Conservation (phyloP, 2,329 filamentous ascomycete species). For the Fusarium denticulatum region DNA sequence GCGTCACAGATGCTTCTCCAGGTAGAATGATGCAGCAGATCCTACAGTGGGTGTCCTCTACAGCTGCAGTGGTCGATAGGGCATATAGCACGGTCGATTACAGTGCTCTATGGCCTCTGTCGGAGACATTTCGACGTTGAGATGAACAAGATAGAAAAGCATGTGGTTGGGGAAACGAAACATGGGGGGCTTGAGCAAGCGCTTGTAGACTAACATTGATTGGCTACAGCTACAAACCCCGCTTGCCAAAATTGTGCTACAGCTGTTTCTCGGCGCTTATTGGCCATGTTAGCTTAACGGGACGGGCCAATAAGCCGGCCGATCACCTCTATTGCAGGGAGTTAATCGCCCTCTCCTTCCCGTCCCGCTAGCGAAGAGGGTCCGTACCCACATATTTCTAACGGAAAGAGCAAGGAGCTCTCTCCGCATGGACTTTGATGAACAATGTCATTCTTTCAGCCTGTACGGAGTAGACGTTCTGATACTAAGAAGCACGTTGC, state of each 20-base stretch:
- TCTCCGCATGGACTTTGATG: not conserved
- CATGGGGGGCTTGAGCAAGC: conserved; percentile 35
- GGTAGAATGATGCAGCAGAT: conserved; percentile 14
- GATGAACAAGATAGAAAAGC: conserved; percentile 37
- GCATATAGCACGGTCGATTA: not conserved
- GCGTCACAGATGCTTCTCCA: conserved; percentile 22
- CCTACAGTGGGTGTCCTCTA: conserved; percentile 8
- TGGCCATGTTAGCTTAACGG: conserved; percentile 45
- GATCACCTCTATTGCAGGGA: conserved; percentile 50
- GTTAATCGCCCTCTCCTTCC: conserved; percentile 48
- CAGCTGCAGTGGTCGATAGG: not conserved
- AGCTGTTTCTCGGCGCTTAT: conserved; percentile 48
- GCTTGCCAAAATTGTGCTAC: conserved; percentile 40
- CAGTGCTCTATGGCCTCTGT: not conserved
- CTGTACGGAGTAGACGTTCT: not conserved
- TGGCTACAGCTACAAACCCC: conserved; percentile 7
- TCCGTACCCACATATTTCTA: conserved; percentile 14
- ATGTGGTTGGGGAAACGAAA: conserved; percentile 47
- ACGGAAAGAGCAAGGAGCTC: conserved; percentile 26
- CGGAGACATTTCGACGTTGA: conserved; percentile 14
- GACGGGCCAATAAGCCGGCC: conserved; percentile 47
- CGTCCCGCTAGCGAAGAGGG: conserved; percentile 39
- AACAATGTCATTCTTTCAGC: conserved; percentile 15
- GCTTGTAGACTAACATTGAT: conserved; percentile 25
- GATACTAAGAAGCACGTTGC: conserved; percentile 7